Conservation (phyloP, 2,329 filamentous ascomycete species). For the Rhexocercosporidium sp. region DNA sequence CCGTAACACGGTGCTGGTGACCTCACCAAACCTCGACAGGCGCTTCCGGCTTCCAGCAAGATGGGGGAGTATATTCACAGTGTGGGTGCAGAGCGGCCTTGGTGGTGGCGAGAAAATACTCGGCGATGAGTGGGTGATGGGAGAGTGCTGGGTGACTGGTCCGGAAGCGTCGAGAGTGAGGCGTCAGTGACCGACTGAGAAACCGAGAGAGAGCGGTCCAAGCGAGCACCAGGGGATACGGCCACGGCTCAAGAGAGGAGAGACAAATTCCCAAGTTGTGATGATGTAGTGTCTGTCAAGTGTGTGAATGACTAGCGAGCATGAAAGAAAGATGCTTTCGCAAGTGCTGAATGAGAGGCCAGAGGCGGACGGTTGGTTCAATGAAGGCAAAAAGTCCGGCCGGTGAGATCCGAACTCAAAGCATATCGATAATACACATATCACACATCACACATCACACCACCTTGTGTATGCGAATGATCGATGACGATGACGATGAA, state of each 20-base stretch:
- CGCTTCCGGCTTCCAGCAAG: background rate
- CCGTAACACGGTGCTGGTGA: conserved; percentile 14
- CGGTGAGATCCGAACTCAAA: background rate
- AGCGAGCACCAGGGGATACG: background rate
- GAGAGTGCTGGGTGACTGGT: background rate
- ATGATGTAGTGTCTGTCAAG: background rate
- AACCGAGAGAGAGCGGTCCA: background rate
- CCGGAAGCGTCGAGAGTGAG: background rate
- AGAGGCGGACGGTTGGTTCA: background rate
- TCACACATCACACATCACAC: conserved; percentile 5
- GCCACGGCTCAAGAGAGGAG: too few relatives aligned
- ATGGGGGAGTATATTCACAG: background rate
- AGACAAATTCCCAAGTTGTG: background rate
- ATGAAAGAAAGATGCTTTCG: background rate
- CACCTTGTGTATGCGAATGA: background rate
- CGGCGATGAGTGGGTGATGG: background rate
- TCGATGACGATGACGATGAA: background rate
- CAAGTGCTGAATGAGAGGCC: background rate
- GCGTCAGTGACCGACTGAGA: background rate
- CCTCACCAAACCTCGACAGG: conserved; percentile 5
- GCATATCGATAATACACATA: background rate
- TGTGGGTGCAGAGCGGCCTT: background rate
- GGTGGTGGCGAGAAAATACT: background rate
- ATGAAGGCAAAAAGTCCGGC: background rate
- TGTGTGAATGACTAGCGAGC: background rate